phyloP scores from a whole-genome alignment of 805 yeast genomes.

The Candida alai region DNA sequence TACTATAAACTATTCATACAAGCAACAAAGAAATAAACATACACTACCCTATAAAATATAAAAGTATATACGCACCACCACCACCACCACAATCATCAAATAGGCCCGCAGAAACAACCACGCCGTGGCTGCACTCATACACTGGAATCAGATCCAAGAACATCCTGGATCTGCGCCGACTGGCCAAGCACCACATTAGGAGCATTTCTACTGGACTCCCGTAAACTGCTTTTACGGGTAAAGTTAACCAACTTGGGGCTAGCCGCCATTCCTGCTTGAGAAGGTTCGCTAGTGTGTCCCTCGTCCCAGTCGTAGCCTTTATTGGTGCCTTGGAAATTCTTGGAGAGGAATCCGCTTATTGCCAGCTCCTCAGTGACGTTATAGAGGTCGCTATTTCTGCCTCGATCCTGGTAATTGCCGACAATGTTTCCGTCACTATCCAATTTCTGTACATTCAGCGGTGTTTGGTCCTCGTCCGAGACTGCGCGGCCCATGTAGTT shows the following conservation, averaged over 20 bases:
- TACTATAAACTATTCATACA: too few species aligned
- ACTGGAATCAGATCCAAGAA: too few species aligned
- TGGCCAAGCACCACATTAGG: conserved; percentile 27
- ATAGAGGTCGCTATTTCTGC: neutral
- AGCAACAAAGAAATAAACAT: too few species aligned
- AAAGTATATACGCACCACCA: too few species aligned
- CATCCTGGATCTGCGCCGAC: conserved; percentile 32
- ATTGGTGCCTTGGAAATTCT: too few species aligned
- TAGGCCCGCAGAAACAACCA: too few species aligned
- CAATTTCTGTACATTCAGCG: conserved; percentile 38
- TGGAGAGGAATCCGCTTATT: neutral
- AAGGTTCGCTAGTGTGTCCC: too few species aligned
- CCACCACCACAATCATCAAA: too few species aligned
- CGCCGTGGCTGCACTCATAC: too few species aligned
- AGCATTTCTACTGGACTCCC: conserved; percentile 36
- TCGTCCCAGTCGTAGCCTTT: too few species aligned
- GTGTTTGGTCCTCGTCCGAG: conserved; percentile 7
- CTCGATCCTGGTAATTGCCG: conserved; percentile 11
- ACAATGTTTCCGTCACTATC: conserved; percentile 45
- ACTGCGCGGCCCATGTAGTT: conserved; percentile 13
- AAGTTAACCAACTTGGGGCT: conserved; percentile 45
- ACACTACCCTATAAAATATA: too few species aligned
- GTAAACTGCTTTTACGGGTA: conserved; percentile 41
- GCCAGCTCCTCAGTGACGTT: conserved; percentile 1
- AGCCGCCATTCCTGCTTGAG: too few species aligned